Evolutionary conservation across 2,329 filamentous ascomycete genomes (phyloP).

Genomic region (Fusarium caatingaense): DNA sequence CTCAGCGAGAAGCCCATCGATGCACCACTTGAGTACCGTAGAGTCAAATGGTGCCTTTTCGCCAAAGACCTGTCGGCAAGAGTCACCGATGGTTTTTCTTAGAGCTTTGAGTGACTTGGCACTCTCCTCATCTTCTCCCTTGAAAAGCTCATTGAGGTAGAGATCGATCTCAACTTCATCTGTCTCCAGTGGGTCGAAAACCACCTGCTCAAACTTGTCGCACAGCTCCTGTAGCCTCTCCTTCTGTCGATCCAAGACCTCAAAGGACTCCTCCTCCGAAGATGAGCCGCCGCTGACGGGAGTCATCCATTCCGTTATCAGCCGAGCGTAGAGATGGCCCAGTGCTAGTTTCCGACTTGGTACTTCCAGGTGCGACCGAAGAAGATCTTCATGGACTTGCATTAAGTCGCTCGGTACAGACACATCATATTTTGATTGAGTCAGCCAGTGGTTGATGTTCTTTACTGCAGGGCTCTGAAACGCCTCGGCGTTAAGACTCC

Average conservation of each 20-base stretch:
- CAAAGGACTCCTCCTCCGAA: not conserved
- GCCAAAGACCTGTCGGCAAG: not conserved
- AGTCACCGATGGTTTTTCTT: not conserved
- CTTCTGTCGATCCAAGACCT: not conserved
- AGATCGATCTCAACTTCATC: constrained; percentile 6
- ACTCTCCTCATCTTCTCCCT: not conserved
- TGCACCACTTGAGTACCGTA: not conserved
- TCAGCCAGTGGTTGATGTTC: constrained; percentile 9
- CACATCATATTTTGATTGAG: constrained; percentile 1
- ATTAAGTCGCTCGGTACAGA: not conserved
- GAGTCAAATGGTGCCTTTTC: not conserved
- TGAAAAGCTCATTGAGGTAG: constrained; percentile 1
- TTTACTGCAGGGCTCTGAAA: not conserved
- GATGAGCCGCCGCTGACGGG: not conserved
- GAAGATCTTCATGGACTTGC: not conserved
- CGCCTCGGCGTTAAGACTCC: not conserved
- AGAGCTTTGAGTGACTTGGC: not conserved
- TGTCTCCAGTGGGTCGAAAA: not conserved
- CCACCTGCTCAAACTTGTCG: not conserved
- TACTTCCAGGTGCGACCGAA: not conserved
- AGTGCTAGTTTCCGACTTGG: constrained; percentile 7
- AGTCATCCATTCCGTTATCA: constrained; percentile 5
- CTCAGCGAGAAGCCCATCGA: constrained; percentile 1
- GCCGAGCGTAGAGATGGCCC: not conserved
- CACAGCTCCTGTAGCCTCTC: not conserved